Conservation (phyloP, 768 basidiomycete species). For the Trametes cinnabarina region DNA sequence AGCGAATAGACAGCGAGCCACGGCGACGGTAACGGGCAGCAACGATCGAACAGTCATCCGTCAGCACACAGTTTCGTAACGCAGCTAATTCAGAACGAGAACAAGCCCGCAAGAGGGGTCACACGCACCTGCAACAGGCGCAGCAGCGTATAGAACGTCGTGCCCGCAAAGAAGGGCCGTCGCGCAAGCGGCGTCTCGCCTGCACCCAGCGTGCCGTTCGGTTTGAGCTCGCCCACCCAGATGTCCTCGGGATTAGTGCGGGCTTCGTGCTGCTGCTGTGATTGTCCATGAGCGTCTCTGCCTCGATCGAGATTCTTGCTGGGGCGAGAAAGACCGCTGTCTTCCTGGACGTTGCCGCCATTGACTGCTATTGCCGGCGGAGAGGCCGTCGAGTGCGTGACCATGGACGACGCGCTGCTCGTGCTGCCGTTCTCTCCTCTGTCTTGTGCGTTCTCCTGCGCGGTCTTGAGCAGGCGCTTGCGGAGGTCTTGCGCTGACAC, state of each 20-base stretch:
- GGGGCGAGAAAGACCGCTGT: background rate
- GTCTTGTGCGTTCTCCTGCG: conserved; percentile 49
- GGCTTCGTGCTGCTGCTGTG: conserved; percentile 5
- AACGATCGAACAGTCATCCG: background rate
- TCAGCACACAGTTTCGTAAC: background rate
- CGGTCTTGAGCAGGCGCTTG: conserved; percentile 76
- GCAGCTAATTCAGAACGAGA: background rate
- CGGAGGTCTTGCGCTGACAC: conserved; percentile 67
- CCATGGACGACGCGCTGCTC: conserved; percentile 23
- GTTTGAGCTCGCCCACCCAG: conserved; percentile 54
- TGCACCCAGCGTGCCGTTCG: conserved; percentile 15
- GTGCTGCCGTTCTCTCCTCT: conserved; percentile 1
- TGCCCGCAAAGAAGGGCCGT: conserved; percentile 84
- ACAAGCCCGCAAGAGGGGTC: conserved; percentile 3
- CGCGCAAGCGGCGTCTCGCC: conserved; percentile 32
- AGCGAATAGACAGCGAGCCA: background rate
- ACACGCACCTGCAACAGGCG: conserved; percentile 82
- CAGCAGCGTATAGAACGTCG: conserved; percentile 87
- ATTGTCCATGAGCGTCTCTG: background rate
- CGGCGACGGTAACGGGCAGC: background rate
- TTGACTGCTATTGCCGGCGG: conserved; percentile 32
- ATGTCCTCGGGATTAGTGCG: conserved; percentile 42
- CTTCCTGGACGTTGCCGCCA: conserved; percentile 7
- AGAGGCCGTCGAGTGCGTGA: conserved; percentile 27
- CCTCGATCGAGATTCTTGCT: conserved; percentile 7